Conservation (phyloP, 345 rosid genomes). For the Pistacia integerrima region DNA sequence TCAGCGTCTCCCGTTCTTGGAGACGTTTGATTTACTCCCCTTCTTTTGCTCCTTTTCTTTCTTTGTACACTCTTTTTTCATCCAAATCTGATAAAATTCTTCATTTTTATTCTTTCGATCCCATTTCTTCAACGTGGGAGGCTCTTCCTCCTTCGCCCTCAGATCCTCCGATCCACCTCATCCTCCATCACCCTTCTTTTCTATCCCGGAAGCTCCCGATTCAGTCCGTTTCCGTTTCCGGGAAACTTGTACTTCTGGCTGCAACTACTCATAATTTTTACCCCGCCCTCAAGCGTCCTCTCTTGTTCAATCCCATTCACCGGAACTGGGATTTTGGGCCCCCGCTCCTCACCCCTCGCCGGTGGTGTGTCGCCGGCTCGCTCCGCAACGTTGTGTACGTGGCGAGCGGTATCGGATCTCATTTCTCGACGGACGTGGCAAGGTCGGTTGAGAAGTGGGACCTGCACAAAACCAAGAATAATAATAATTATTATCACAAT, state of each 20-base stretch:
- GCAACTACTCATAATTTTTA: constrained; percentile 40
- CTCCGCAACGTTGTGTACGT: constrained; percentile 27
- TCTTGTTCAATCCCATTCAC: constrained; percentile 43
- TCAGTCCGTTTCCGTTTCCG: constrained; percentile 44
- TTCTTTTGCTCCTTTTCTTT: constrained; percentile 48
- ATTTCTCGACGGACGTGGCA: constrained; percentile 47
- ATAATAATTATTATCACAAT: neutral
- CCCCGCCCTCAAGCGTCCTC: constrained; percentile 47
- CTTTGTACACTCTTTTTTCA: constrained; percentile 46
- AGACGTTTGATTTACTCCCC: constrained; percentile 51
- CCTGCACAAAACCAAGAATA: neutral
- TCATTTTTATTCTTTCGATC: constrained; percentile 43
- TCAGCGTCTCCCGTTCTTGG: constrained; percentile 58
- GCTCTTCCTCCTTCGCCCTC: constrained; percentile 44
- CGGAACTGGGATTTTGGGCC: constrained; percentile 46
- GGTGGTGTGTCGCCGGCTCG: constrained; percentile 57
- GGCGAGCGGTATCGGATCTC: constrained; percentile 46
- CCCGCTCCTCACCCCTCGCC: constrained; percentile 39
- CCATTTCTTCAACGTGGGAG: constrained; percentile 41
- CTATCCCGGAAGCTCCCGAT: constrained; percentile 46
- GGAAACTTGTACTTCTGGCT: constrained; percentile 43
- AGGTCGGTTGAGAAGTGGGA: constrained; percentile 40
- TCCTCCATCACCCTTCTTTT: constrained; percentile 50
- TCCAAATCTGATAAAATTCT: constrained; percentile 22
- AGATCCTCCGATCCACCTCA: constrained; percentile 41